These are phyloP conservation scores for Sporopachydermia cereana DNA, from an alignment of 1,139 yeast species.

Conservation along the genomic window DNA sequence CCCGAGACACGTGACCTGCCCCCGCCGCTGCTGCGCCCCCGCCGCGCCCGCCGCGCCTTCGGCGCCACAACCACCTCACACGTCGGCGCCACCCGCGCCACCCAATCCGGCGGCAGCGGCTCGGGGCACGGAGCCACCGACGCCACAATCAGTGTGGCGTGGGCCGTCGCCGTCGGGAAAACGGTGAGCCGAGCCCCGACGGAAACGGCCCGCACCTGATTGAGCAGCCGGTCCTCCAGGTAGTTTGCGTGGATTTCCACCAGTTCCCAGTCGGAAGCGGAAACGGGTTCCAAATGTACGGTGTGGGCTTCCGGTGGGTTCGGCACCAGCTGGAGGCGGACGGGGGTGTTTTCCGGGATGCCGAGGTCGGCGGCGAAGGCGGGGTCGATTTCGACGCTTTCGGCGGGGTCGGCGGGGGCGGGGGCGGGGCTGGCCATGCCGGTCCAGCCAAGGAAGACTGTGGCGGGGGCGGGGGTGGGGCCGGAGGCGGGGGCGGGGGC, in stretches of 20 bases:
- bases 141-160: conserved; percentile 55
- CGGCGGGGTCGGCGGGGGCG: conserved; percentile 30
- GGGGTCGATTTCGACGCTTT: conserved; percentile 41
- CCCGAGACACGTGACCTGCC: conserved; percentile 16
- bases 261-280: conserved; percentile 82
- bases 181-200: conserved; percentile 51
- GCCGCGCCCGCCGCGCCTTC: conserved; percentile 36
- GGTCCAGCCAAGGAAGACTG: conserved; percentile 62
- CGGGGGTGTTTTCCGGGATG: conserved; percentile 31
- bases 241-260: conserved; percentile 73
- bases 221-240: conserved; percentile 62
- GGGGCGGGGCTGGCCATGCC: conserved; percentile 26
- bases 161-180: conserved; percentile 54
- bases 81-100: conserved; percentile 55
- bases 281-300: conserved; percentile 67
- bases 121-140: conserved; percentile 26
- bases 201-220: conserved; percentile 72
- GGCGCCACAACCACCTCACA: conserved; percentile 84
- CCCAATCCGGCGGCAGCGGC: conserved; percentile 17
- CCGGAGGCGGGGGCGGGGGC: conserved; percentile 18
- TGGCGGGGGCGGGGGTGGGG: conserved; percentile 17
- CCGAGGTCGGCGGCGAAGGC: conserved; percentile 34
- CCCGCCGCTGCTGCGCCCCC: conserved; percentile 25
- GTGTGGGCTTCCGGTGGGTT: conserved; percentile 42
- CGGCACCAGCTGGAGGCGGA: conserved; percentile 26